Evolutionary conservation across 1,284 basidiomycete genomes (phyloP).

Genomic region (Leccinum pallidistipes): DNA sequence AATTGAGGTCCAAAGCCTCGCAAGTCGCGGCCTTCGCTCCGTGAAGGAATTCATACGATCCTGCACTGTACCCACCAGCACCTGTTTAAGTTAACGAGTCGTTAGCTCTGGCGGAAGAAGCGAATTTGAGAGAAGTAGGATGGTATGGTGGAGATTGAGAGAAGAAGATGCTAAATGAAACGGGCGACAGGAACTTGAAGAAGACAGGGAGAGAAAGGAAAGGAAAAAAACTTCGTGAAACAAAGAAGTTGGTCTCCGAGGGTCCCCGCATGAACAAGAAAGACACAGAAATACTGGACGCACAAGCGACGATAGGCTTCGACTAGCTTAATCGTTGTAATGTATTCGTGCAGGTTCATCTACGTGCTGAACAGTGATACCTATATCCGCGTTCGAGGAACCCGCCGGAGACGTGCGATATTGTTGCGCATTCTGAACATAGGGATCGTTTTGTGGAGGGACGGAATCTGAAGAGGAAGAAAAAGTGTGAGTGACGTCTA

Average conservation of each 20-base stretch:
- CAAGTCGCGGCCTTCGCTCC: slow-evolving; percentile 14
- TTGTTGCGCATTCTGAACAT: slow-evolving; percentile 6
- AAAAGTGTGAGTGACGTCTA: slow-evolving; percentile 1
- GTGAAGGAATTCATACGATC: slow-evolving; percentile 22
- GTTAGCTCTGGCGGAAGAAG: slow-evolving; percentile 15
- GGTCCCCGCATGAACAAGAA: background rate
- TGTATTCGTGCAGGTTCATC: slow-evolving; percentile 9
- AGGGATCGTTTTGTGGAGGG: slow-evolving; percentile 4
- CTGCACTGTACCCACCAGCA: slow-evolving; percentile 17
- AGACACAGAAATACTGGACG: slow-evolving; percentile 10
- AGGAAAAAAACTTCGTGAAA: background rate
- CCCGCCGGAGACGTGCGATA: slow-evolving; percentile 5
- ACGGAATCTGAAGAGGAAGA: slow-evolving; percentile 7
- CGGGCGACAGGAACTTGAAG: background rate
- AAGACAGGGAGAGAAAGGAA: background rate
- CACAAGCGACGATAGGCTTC: slow-evolving; percentile 27
- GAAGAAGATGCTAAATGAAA: background rate
- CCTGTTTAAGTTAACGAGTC: slow-evolving; percentile 9
- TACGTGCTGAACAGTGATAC: slow-evolving; percentile 19
- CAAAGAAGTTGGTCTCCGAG: background rate
- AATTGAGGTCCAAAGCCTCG: background rate
- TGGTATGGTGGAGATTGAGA: background rate
- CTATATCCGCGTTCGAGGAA: slow-evolving; percentile 12
- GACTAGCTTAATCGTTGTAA: slow-evolving; percentile 17
- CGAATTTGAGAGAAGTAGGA: background rate